A percentile compares a stretch with the other conserved stretches of the same genome.
These are phyloP conservation scores for Xylaria digitata DNA, from an alignment of 2,329 filamentous ascomycete genomes.

Conservation along the genomic window DNA sequence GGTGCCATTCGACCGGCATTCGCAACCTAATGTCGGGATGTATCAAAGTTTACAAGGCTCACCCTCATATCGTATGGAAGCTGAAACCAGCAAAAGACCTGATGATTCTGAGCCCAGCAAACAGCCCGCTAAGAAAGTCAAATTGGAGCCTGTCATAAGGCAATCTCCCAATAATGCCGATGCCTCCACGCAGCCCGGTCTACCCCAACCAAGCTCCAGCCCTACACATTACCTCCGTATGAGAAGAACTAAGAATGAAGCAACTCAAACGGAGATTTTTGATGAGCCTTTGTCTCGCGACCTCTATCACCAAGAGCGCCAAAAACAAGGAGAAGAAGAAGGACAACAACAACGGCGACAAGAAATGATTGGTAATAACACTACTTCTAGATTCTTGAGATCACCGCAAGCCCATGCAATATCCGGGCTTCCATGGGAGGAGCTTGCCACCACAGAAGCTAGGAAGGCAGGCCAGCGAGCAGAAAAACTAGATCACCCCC, in stretches of 20 bases:
- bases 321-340: neutral
- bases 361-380: neutral
- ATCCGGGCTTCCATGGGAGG: neutral
- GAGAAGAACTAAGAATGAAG: slow-evolving; percentile 2
- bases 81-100: slow-evolving; percentile 5
- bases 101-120: neutral
- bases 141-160: neutral
- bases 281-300: neutral
- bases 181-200: neutral
- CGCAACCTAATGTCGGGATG: neutral
- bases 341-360: neutral
- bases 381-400: neutral
- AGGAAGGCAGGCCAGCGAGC: neutral
- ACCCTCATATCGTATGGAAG: neutral
- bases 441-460: neutral
- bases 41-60: neutral
- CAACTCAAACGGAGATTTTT: neutral
- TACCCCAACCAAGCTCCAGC: neutral
- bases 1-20: neutral
- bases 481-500: neutral
- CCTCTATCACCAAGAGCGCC: neutral
- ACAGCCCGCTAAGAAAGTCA: neutral
- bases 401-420: neutral
- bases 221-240: neutral
- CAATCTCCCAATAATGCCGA: neutral